Evolutionary conservation across 2,329 filamentous ascomycete genomes (phyloP).

Genomic region (Colletotrichum siamense): DNA sequence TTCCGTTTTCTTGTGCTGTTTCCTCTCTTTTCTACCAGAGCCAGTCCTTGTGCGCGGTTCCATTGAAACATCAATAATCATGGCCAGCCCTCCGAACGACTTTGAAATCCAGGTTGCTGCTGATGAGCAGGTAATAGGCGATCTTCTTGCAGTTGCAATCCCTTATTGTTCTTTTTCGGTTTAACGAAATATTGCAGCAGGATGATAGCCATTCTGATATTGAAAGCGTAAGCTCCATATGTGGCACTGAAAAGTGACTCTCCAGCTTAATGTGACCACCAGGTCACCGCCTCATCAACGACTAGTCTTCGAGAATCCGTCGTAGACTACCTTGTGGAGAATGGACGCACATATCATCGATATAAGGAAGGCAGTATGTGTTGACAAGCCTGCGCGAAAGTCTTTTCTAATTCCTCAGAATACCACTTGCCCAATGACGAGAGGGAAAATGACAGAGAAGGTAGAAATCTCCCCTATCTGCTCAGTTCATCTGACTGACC

Average conservation of each 20-base stretch:
- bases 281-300: not conserved
- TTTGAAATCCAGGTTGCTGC: not conserved
- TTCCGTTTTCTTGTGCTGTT: not conserved
- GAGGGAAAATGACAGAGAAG: not conserved
- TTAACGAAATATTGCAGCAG: too few relatives aligned
- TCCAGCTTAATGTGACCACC: too few relatives aligned
- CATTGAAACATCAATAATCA: not conserved
- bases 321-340: not conserved
- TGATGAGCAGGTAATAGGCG: not conserved
- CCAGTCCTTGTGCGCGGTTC: not conserved
- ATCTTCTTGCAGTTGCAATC: not conserved
- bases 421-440: not conserved
- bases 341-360: not conserved
- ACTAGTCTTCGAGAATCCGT: not conserved
- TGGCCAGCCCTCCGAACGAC: not conserved
- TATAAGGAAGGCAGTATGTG: conserved; percentile 23
- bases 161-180: too few relatives aligned
- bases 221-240: not conserved
- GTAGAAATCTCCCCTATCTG: too few relatives aligned
- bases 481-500: too few relatives aligned
- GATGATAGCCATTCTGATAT: too few relatives aligned
- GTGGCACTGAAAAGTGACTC: too few relatives aligned
- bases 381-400: too few relatives aligned
- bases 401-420: too few relatives aligned
- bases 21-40: too few relatives aligned